A percentile compares a stretch with the other conserved stretches of the same genome.
These are phyloP conservation scores for Quercus bicolor DNA, from an alignment of 306 rosid species.

Conservation along the genomic window DNA sequence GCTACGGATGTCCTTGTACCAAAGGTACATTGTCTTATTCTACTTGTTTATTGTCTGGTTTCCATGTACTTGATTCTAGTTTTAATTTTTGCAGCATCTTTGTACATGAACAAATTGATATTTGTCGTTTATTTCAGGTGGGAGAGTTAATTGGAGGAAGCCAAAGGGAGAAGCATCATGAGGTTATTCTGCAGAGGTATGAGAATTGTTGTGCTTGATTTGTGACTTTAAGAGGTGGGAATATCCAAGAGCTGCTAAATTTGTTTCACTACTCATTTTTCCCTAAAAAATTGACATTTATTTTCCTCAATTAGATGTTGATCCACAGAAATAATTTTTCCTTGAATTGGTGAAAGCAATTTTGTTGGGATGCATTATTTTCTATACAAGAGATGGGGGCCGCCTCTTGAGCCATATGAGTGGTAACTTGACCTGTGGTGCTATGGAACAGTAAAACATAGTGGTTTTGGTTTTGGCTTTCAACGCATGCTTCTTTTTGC, in stretches of 20 bases:
- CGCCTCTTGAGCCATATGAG: conserved; percentile 82
- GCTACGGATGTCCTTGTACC: conserved; percentile 99
- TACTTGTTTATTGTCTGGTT: background rate
- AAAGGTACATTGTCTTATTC: conserved; percentile 43
- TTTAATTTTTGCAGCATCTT: background rate
- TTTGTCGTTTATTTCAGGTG: conserved; percentile 47
- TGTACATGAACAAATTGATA: background rate
- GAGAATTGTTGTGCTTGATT: background rate
- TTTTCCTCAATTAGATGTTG: too few relatives aligned
- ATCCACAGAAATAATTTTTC: background rate
- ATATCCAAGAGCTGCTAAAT: background rate
- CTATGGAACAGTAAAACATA: conserved; percentile 77
- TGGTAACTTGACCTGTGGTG: conserved; percentile 97
- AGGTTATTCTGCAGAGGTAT: conserved; percentile 65
- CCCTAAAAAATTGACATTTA: background rate
- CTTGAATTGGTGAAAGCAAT: background rate
- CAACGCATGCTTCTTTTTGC: conserved; percentile 94
- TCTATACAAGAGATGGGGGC: conserved; percentile 58
- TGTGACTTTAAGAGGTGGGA: background rate
- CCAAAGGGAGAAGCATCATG: conserved; percentile 87
- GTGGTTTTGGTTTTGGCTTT: conserved; percentile 89
- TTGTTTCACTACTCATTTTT: background rate
- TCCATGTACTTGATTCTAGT: background rate
- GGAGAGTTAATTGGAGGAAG: conserved; percentile 94
- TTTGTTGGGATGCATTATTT: background rate